Conservation (phyloP, 352 stramenopile genomes). For the Pythium biforme region DNA sequence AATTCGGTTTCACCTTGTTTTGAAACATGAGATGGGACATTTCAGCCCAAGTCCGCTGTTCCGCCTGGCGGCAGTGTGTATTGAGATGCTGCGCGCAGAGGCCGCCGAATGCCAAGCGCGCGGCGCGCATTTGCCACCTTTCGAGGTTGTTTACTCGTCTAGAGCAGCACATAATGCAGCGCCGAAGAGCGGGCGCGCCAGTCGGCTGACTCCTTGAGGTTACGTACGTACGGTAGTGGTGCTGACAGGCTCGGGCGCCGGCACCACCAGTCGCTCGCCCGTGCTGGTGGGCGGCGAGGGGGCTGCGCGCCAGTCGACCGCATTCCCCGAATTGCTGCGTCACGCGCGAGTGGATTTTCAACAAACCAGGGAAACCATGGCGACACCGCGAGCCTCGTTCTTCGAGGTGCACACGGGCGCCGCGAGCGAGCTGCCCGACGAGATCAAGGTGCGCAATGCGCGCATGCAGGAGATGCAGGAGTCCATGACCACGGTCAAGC, state of each 20-base stretch:
- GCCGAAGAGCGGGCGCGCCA: neutral
- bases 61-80: neutral
- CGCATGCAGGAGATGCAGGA: slow-evolving; percentile 11
- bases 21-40: neutral
- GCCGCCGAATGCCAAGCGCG: neutral
- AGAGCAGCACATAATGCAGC: neutral
- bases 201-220: neutral
- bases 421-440: neutral
- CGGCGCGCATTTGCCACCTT: neutral
- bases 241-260: neutral
- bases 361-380: neutral
- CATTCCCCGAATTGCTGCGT: neutral
- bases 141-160: too few species aligned
- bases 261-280: neutral
- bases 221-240: neutral
- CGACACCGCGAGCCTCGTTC: slow-evolving; percentile 2
- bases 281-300: neutral
- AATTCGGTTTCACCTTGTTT: neutral
- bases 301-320: neutral
- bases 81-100: neutral
- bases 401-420: neutral
- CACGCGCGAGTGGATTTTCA: neutral
- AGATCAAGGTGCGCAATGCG: slow-evolving; percentile 11
- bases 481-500: neutral
- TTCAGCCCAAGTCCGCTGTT: neutral